A percentile compares a stretch with the other conserved stretches of the same genome.
Conservation (phyloP, 2,329 filamentous ascomycete species). For the Hypoxylon sp. region DNA sequence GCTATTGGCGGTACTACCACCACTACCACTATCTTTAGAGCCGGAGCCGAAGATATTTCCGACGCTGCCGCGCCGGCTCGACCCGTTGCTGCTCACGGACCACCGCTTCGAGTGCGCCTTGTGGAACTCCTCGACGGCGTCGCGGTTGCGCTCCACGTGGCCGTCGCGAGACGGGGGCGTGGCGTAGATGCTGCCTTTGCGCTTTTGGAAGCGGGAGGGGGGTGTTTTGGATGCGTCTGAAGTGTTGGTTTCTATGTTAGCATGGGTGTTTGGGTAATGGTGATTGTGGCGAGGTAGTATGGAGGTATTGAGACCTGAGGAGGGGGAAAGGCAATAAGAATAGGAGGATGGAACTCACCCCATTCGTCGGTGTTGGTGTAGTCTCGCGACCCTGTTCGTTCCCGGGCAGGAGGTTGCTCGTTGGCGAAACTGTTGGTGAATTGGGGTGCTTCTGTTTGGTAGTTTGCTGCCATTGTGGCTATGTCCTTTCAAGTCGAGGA, state of each 20-base stretch:
- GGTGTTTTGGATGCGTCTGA: conserved; percentile 77
- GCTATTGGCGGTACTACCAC: neutral
- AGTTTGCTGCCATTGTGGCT: conserved; percentile 44
- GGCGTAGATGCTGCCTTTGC: conserved; percentile 77
- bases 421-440: conserved; percentile 54
- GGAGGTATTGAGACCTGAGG: neutral
- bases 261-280: neutral
- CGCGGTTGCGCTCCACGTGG: conserved; percentile 72
- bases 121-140: conserved; percentile 69
- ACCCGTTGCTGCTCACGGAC: conserved; percentile 60
- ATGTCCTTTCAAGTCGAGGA: conserved; percentile 6
- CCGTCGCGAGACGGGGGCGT: conserved; percentile 76
- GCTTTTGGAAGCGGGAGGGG: conserved; percentile 78
- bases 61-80: conserved; percentile 40
- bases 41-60: conserved; percentile 5
- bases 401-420: conserved; percentile 55
- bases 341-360: conserved; percentile 61
- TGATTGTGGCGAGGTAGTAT: neutral
- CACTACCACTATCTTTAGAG: neutral
- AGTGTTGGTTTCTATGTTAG: conserved; percentile 4
- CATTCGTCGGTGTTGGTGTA: conserved; percentile 62
- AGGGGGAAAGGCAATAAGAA: too few relatives aligned
- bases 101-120: conserved; percentile 69
- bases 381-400: conserved; percentile 54
- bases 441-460: conserved; percentile 48